Base-by-base conservation (phyloP, 495 filamentous ascomycete genomes). In the Aspergillus sclerotioniger region DNA sequence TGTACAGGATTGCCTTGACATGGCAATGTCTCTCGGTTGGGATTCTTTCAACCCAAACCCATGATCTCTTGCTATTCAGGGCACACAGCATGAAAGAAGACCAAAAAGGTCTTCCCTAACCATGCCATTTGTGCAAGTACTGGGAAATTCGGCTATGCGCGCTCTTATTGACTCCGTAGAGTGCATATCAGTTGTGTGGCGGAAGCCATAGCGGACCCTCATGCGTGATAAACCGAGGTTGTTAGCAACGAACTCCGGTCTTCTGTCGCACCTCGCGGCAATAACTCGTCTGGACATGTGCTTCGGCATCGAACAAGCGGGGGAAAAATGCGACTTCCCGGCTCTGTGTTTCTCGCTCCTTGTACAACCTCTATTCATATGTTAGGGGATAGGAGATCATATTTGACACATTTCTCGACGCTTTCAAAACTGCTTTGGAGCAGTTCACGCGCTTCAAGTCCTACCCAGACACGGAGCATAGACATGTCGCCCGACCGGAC, bases 381-480 rank as follows among this genome's bases (percentile, higher is more conserved):
- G 77, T 93, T 95, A 31, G 90, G 90, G 50, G 87, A 89, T 51
- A 94, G 70, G 43, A 87, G 74, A 72, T 94, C 90, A 70, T 91
- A 92, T 65, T 89, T 90, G 64, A 95, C 90, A 63, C 90, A 90
- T 54, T 83, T 73, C 69, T 93, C 90, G 13, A 96, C 92, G 70
- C 89, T 89, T 63, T 97, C 91, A 44, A 92, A 84, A 57, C 89
- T 91, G 46, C 90, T 90, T 71, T 92, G 89, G 72, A 98, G 79
- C 67, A 94, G 90, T 61, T 86, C 87, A 57, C 94, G 82, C 20
- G 91, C 88, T 71, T 98, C 94, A 19, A 98, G 75, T 12, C 92
- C 92, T 33, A 92, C 81, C 94, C 94, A 98, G 0, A 98, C 85
- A 67, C 91, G 90, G 61, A 97, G 74, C 87, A 98, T 92, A n/a